Evolutionary conservation across 2,329 filamentous ascomycete species (phyloP), one percentile per base, ranked within the genome.

Genomic region (Colletotrichum sidae): DNA sequence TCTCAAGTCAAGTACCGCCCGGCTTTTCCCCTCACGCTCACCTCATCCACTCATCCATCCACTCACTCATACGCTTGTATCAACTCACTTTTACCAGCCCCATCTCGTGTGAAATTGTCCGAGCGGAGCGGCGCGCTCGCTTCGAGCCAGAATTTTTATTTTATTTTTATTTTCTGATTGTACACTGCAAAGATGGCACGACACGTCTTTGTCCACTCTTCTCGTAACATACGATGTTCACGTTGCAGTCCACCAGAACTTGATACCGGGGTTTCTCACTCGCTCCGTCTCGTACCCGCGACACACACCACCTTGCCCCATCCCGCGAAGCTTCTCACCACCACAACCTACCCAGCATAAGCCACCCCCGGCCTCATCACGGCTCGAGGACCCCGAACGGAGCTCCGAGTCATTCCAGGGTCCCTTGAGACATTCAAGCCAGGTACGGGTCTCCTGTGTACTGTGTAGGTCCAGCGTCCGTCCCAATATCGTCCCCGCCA

Each of bases 321-420:
- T 25, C 25, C 25, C 25, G 25, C 25, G 25, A 25, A 25, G 25
- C 25, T 25, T 52, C 39, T 12, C 38, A 52, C 39, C 47, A 51
- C 44, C 38, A 17, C 15, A 17, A 44, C 37, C 39, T 37, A 17
- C 25, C 39, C 38, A 8, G 44, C 39, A 33, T 15, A 25, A 44
- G 15, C 38, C 35, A 33, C 45, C 57, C 50, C 56, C 50, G 61
- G 35, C 56, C 34, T 52, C 39, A 34, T 39, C 33, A 55, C 50
- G 33, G 35, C 38, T 47, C 44, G 35, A 38, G 11, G 33, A 41
- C 45, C 49, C 49, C 50, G 50, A 60, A 60, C 56, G n/a, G 61
- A 51, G 56, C 50, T 51, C 17, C 50, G n/a, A 65, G 17, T 65
- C 39, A 25, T 52, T 52, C 57, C 51, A 65, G 57, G 62, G 35